Conservation (phyloP, 345 rosid genomes). For the Murraya koenigii region DNA sequence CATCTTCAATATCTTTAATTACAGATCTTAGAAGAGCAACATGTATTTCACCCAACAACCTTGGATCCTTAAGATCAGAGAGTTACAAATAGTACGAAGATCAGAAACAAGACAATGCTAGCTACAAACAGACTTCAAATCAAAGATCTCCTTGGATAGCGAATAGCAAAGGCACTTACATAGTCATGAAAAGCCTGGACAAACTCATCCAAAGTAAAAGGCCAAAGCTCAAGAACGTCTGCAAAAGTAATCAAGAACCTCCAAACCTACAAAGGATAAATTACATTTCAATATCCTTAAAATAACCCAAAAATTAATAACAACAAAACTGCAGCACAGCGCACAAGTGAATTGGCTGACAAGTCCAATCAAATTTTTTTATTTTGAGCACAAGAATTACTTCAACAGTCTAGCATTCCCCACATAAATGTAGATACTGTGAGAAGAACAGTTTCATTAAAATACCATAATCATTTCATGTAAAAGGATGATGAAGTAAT, state of each 20-base stretch:
- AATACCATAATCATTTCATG: background rate
- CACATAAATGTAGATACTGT: background rate
- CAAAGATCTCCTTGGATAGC: background rate
- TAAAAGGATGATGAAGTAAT: background rate
- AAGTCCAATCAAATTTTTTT: background rate
- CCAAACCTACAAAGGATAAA: slow-evolving; percentile 58
- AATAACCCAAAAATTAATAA: background rate
- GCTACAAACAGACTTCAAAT: background rate
- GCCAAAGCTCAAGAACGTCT: slow-evolving; percentile 87
- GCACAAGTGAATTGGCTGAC: background rate
- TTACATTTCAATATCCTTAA: slow-evolving; percentile 10
- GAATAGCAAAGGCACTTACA: slow-evolving; percentile 39
- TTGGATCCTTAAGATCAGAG: slow-evolving; percentile 54
- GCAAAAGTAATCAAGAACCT: slow-evolving; percentile 80
- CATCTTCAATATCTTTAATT: slow-evolving; percentile 87
- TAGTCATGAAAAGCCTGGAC: slow-evolving; percentile 87
- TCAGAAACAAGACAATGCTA: background rate
- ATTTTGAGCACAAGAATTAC: background rate
- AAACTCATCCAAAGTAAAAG: slow-evolving; percentile 90
- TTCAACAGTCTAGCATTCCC: background rate
- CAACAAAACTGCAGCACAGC: background rate
- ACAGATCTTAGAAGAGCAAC: slow-evolving; percentile 63
- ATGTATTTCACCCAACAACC: slow-evolving; percentile 82
- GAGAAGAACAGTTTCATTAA: background rate
- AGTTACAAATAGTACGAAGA: slow-evolving; percentile 17